Conservation (phyloP, 345 rosid species). For the Eucalyptus lansdowneana region DNA sequence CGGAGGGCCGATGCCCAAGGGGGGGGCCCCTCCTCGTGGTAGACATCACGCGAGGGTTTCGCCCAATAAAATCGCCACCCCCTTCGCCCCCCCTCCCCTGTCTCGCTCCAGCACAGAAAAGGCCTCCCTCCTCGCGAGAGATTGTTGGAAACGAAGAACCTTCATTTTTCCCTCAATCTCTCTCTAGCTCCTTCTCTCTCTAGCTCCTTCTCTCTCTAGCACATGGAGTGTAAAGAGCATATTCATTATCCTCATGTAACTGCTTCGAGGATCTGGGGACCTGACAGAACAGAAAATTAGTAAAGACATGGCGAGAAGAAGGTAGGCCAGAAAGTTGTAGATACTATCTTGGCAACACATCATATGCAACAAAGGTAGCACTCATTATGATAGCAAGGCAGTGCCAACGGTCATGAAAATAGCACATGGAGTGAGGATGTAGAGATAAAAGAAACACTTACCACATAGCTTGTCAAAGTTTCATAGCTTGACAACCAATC, state of each 20-base stretch:
- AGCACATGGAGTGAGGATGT: neutral
- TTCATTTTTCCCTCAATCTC: neutral
- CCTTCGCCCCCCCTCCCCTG: neutral
- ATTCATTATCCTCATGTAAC: constrained; percentile 92
- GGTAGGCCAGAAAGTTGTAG: neutral
- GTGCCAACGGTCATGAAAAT: neutral
- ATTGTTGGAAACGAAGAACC: neutral
- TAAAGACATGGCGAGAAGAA: neutral
- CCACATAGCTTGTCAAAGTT: constrained; percentile 88
- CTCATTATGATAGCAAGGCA: neutral
- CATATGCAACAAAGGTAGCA: neutral
- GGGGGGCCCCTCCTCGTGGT: neutral
- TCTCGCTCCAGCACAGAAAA: neutral
- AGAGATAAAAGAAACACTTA: constrained; percentile 16
- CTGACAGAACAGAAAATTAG: constrained; percentile 21
- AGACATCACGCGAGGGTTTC: neutral
- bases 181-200: neutral
- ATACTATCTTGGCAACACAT: neutral
- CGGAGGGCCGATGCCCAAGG: neutral
- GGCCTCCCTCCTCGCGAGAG: neutral
- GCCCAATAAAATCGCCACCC: neutral
- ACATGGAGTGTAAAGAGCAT: constrained; percentile 63
- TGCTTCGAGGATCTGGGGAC: constrained; percentile 93
- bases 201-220: neutral
- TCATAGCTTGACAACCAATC: constrained; percentile 96